Percentiles rank a stretch among this genome's conserved stretches.
Conservation (phyloP, 2,329 filamentous ascomycete genomes). For the Annulohypoxylon truncatum region DNA sequence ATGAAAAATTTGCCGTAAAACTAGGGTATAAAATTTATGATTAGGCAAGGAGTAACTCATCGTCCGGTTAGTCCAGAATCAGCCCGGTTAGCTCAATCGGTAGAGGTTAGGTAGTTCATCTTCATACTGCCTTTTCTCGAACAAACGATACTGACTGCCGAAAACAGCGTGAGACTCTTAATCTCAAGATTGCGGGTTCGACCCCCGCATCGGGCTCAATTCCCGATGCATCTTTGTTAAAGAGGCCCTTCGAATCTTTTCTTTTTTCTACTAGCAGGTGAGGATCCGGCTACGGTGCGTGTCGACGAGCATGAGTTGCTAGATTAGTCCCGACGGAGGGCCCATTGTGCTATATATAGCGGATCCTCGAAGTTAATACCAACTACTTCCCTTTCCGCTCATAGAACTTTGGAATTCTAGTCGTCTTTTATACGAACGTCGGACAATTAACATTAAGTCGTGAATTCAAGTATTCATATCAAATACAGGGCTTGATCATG, state of each 20-base stretch:
- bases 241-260: neutral
- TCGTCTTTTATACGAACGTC: too few species aligned
- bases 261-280: neutral
- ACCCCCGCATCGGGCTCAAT: conserved; percentile 62
- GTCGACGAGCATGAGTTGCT: neutral
- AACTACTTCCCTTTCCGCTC: too few species aligned
- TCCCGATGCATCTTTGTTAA: conserved; percentile 50
- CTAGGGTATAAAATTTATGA: neutral
- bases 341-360: too few species aligned
- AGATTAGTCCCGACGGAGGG: too few species aligned
- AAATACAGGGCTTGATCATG: too few species aligned
- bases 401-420: too few species aligned
- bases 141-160: neutral
- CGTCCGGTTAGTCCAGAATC: neutral
- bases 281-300: neutral
- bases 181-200: conserved; percentile 57
- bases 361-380: too few species aligned
- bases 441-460: too few species aligned
- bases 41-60: neutral
- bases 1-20: neutral
- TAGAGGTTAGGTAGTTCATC: conserved; percentile 58
- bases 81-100: conserved; percentile 74
- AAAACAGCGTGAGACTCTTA: conserved; percentile 71
- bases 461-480: too few species aligned
- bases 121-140: neutral